Conservation (phyloP, 2,329 filamentous ascomycete genomes). For the Scleromitrula shiraiana region DNA sequence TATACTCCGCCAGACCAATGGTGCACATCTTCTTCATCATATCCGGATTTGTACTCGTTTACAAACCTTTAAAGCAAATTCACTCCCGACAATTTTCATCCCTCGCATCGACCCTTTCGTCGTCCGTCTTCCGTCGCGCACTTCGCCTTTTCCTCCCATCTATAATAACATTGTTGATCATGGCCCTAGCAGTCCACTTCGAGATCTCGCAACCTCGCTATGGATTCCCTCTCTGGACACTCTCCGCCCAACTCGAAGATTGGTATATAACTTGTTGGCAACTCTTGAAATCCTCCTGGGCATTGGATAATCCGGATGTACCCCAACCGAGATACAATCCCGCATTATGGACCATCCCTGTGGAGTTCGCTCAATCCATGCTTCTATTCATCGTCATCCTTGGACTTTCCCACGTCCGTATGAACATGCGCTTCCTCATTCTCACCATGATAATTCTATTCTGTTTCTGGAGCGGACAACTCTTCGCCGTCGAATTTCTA, state of each 20-base stretch:
- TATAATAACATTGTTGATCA: conserved; percentile 35
- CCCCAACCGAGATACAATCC: conserved; percentile 23
- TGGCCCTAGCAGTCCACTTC: conserved; percentile 38
- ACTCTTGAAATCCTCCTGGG: conserved; percentile 21
- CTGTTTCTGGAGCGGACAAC: conserved; percentile 23
- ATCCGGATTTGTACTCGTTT: conserved; percentile 40
- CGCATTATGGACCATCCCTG: conserved; percentile 28
- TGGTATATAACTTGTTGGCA: conserved; percentile 36
- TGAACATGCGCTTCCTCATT: conserved; percentile 20
- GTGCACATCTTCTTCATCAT: conserved; percentile 46
- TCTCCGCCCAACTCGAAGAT: conserved; percentile 34
- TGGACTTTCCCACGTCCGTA: conserved; percentile 21
- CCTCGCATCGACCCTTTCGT: conserved; percentile 35
- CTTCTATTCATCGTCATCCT: conserved; percentile 24
- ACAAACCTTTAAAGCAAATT: conserved; percentile 37
- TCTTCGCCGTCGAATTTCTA: conserved; percentile 35
- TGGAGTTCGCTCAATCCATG: conserved; percentile 28
- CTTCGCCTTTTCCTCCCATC: conserved; percentile 41
- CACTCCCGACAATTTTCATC: conserved; percentile 33
- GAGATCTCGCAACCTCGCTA: conserved; percentile 39
- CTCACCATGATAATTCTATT: conserved; percentile 19
- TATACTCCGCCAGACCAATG: conserved; percentile 40
- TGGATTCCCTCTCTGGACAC: conserved; percentile 30
- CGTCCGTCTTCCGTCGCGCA: conserved; percentile 40
- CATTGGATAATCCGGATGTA: conserved; percentile 13